Base-by-base conservation (phyloP, 495 filamentous ascomycete species). In the Amniculicola lignicola region DNA sequence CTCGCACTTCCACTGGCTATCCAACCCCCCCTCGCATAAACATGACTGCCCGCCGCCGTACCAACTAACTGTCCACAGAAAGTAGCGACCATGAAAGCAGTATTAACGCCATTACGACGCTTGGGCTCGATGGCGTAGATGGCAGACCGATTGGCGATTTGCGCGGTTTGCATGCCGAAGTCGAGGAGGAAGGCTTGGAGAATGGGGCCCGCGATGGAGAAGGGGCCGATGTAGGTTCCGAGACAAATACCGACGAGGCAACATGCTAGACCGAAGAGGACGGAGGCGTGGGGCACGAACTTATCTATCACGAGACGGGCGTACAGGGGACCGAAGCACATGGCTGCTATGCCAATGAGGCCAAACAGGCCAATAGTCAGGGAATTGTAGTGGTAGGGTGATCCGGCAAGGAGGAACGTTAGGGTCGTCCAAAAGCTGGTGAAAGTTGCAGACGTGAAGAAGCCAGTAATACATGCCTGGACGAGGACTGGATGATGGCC, bases 401-500 rank as follows among this genome's bases (percentile, higher is more conserved):
- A 68, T 0, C 75, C 78, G 1, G 85, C 78, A 4, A 93, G 77
- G 18, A 92, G 77, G 68, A 94, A 94, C 0, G 86, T 89, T 15
- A 92, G 71, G 0, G 88, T 92, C 2, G 89, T 93, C 89, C 88
- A 94, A 74, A 84, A 86, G 25, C 64, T 71, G n/a, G 83, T 87
- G 66, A 87, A 87, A 0, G 77, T 80, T 0, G 74, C 69, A 3
- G 74, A 75, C 11, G 72, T 73, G 54, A 79, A 77, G 57, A 84
- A 78, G 0, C 77, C 76, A 35, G 82, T 77, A 0, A 84, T 62
- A 27, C 79, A 82, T 3, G 79, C 79, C 62, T 92, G 87, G 0
- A 85, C 75, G 2, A 94, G 76, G 3, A 87, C 69, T 0, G 89
- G 87, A 42, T 89, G 76, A 2, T 73, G 76, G 49, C 77, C 63